These are phyloP conservation scores for Penicillium hordei DNA, from an alignment of 2,329 filamentous ascomycete genomes.

Conservation along the genomic window DNA sequence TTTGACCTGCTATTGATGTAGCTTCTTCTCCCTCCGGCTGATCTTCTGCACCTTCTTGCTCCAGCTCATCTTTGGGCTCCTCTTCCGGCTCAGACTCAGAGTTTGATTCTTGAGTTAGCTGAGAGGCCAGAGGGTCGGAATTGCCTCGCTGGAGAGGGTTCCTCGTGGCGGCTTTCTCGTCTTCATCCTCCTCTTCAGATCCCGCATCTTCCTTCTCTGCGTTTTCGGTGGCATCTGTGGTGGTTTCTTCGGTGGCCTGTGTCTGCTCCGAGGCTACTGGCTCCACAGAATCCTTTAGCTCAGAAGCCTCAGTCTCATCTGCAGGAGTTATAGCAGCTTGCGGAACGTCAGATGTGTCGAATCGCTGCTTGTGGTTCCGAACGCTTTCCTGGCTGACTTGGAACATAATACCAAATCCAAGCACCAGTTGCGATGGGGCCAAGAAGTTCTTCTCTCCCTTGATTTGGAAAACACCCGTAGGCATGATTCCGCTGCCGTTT, in stretches of 20 bases:
- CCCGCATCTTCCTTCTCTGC: slow-evolving; percentile 5
- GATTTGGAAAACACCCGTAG: slow-evolving; percentile 75
- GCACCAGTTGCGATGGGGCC: slow-evolving; percentile 78
- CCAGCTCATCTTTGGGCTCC: slow-evolving; percentile 19
- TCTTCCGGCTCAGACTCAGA: slow-evolving; percentile 23
- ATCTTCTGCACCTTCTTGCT: slow-evolving; percentile 2
- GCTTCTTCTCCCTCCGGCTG: slow-evolving; percentile 15
- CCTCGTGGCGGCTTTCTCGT: slow-evolving; percentile 19
- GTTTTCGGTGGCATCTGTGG: slow-evolving; percentile 11
- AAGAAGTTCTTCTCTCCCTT: slow-evolving; percentile 87
- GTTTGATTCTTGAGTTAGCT: slow-evolving; percentile 1
- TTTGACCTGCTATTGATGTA: slow-evolving; percentile 20
- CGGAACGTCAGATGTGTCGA: slow-evolving; percentile 40
- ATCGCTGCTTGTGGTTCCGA: slow-evolving; percentile 69
- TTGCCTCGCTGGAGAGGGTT: slow-evolving; percentile 26
- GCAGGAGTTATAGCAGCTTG: slow-evolving; percentile 4
- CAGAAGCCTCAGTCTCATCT: slow-evolving; percentile 28
- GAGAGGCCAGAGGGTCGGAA: slow-evolving; percentile 7
- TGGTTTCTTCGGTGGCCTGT: slow-evolving; percentile 19
- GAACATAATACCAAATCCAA: slow-evolving; percentile 87
- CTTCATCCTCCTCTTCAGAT: slow-evolving; percentile 25
- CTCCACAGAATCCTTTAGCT: slow-evolving; percentile 18
- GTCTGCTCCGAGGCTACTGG: slow-evolving; percentile 16
- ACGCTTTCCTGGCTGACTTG: slow-evolving; percentile 86
- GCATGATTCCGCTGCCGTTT: slow-evolving; percentile 73